phyloP scores from a whole-genome alignment of 768 basidiomycete genomes.

The Xanthoconium stramineum region DNA sequence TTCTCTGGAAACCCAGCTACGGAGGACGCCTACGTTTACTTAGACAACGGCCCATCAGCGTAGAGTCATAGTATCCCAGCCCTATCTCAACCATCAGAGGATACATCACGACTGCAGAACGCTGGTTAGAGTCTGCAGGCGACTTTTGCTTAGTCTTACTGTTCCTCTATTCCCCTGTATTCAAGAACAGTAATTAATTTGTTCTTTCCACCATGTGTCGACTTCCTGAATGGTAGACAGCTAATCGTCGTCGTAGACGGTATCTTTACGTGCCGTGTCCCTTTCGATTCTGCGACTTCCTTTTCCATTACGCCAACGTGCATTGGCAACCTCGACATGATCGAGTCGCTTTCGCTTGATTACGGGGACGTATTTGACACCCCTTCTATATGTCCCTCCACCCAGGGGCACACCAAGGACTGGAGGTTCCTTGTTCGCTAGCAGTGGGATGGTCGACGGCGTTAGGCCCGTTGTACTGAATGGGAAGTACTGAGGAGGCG shows the following conservation, averaged over 20 bases:
- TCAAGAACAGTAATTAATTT: slow-evolving; percentile 14
- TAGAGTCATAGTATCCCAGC: slow-evolving; percentile 13
- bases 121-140: slow-evolving; percentile 7
- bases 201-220: neutral
- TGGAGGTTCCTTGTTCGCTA: slow-evolving; percentile 16
- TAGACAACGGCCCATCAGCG: slow-evolving; percentile 45
- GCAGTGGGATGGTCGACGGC: slow-evolving; percentile 14
- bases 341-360: slow-evolving; percentile 66
- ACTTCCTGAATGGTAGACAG: neutral
- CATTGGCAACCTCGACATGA: slow-evolving; percentile 69
- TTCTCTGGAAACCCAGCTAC: slow-evolving; percentile 63
- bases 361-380: slow-evolving; percentile 63
- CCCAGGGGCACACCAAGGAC: slow-evolving; percentile 62
- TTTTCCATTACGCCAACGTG: slow-evolving; percentile 71
- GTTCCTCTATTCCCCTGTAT: slow-evolving; percentile 8
- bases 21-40: slow-evolving; percentile 76
- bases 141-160: slow-evolving; percentile 17
- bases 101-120: slow-evolving; percentile 1
- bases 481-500: slow-evolving; percentile 39
- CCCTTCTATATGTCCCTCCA: slow-evolving; percentile 62
- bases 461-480: slow-evolving; percentile 27
- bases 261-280: slow-evolving; percentile 3
- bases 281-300: slow-evolving; percentile 46
- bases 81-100: neutral
- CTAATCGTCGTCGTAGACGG: slow-evolving; percentile 6